Conservation (phyloP, 495 filamentous ascomycete species). For the Lepidopterella palustris region DNA sequence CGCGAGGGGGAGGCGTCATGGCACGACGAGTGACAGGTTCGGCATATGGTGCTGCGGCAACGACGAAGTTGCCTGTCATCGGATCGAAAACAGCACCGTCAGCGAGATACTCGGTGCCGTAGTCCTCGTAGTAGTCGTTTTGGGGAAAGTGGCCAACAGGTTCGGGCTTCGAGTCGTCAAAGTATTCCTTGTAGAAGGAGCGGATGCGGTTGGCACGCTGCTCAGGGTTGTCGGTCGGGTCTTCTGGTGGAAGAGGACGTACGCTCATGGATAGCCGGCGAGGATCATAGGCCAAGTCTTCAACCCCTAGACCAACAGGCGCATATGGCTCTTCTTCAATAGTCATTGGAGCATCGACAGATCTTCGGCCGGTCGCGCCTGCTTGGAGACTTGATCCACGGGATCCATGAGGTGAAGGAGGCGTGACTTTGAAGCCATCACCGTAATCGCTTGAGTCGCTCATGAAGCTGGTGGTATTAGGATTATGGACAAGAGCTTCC, state of each 20-base stretch:
- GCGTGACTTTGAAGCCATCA: constrained; percentile 51
- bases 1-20: constrained; percentile 91
- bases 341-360: constrained; percentile 32
- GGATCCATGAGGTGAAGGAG: constrained; percentile 37
- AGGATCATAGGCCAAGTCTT: constrained; percentile 51
- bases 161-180: constrained; percentile 71
- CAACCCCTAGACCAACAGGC: constrained; percentile 46
- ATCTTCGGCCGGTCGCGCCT: not conserved
- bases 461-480: constrained; percentile 30
- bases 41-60: constrained; percentile 62
- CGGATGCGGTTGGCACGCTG: constrained; percentile 91
- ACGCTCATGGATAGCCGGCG: constrained; percentile 79
- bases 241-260: constrained; percentile 85
- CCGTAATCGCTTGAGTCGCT: constrained; percentile 57
- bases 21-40: constrained; percentile 81
- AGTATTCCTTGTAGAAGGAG: constrained; percentile 99
- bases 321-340: constrained; percentile 12
- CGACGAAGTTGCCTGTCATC: constrained; percentile 63
- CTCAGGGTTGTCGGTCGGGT: constrained; percentile 81
- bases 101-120: constrained; percentile 56
- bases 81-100: constrained; percentile 67
- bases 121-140: constrained; percentile 61
- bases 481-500: constrained; percentile 27
- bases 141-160: constrained; percentile 35
- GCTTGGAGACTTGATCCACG: not conserved